phyloP scores from a whole-genome alignment of 352 stramenopile genomes.

The Phytophthora parvispora region DNA sequence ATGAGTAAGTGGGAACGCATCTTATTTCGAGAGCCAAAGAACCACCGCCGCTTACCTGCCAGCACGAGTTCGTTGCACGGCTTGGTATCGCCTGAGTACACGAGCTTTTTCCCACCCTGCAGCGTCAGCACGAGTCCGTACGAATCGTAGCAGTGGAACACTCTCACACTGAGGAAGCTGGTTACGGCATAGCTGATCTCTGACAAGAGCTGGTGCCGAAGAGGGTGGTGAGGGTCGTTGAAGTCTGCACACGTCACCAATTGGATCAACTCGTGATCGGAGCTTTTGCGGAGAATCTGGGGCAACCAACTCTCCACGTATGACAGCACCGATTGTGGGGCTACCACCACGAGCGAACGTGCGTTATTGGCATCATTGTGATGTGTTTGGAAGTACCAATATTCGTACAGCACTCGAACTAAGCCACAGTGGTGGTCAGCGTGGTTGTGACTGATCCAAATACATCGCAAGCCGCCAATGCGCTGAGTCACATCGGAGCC shows the following conservation, averaged over 20 bases:
- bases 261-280: slow-evolving; percentile 32
- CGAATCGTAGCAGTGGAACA: slow-evolving; percentile 87
- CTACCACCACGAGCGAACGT: slow-evolving; percentile 50
- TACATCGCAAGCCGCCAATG: slow-evolving; percentile 79
- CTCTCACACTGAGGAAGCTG: slow-evolving; percentile 65
- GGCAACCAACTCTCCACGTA: slow-evolving; percentile 68
- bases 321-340: slow-evolving; percentile 60
- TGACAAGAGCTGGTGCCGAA: slow-evolving; percentile 34
- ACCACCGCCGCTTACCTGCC: slow-evolving; percentile 31
- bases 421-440: slow-evolving; percentile 98
- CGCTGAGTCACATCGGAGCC: slow-evolving; percentile 44
- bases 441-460: slow-evolving; percentile 98
- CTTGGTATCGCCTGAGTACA: slow-evolving; percentile 96
- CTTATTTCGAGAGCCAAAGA: neutral
- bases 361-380: neutral
- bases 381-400: slow-evolving; percentile 37
- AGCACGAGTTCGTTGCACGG: slow-evolving; percentile 82
- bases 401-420: slow-evolving; percentile 90
- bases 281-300: slow-evolving; percentile 8
- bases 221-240: slow-evolving; percentile 46
- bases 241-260: slow-evolving; percentile 64
- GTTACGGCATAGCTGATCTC: slow-evolving; percentile 43
- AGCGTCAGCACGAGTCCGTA: slow-evolving; percentile 81
- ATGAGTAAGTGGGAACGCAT: neutral
- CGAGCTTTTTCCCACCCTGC: slow-evolving; percentile 58